Base-by-base conservation (phyloP, 1,139 yeast genomes). In the Chernovozyma sophiae-reginae region DNA sequence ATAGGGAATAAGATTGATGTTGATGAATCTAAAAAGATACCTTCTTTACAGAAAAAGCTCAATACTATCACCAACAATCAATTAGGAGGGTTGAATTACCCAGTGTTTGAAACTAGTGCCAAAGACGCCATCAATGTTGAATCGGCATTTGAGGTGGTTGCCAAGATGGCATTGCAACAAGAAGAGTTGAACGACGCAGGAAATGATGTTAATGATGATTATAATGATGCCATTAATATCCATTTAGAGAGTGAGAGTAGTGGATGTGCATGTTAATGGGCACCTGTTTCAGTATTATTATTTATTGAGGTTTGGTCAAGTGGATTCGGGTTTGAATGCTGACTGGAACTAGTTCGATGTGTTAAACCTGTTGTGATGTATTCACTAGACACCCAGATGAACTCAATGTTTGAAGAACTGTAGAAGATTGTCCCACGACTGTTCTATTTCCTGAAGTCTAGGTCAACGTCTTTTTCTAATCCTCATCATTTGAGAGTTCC, bases 1-100 rank as follows among this genome's bases (percentile, higher is more conserved):
- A 74, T 92, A 53, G 98, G 97, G 36, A 92, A 92, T 63, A 92
- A 92, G 68, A 81, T 92, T 41, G 98, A 92, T 59, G 87, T 87
- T 29, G 97, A 92, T 55, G 98, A 92, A 51, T 74, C 82, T 48
- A 87, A 89, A 63, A 81, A 95, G 49, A 81, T 81, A 36, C 87
- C 92, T 3, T 79, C 85, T 23, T 64, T 69, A 49, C 74, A 80
- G 35, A 89, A 90, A 63, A 84, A 87, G 54, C 95, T 96, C 33
- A 84, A 83, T 55, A 83, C 86, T 40, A 79, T 87, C 60, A 89
- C 96, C 49, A 82, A 81, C 44, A 68, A 68, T 48, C 84, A 84
- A 47, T 71, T 87, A 53, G 97, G 97, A 6, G 75, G 72, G 2
- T 59, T 67, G 49, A 84, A 86, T 59, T 75, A 90, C 48, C 97